Conservation (phyloP, 2,329 filamentous ascomycete species). For the Madurella mycetomatis region DNA sequence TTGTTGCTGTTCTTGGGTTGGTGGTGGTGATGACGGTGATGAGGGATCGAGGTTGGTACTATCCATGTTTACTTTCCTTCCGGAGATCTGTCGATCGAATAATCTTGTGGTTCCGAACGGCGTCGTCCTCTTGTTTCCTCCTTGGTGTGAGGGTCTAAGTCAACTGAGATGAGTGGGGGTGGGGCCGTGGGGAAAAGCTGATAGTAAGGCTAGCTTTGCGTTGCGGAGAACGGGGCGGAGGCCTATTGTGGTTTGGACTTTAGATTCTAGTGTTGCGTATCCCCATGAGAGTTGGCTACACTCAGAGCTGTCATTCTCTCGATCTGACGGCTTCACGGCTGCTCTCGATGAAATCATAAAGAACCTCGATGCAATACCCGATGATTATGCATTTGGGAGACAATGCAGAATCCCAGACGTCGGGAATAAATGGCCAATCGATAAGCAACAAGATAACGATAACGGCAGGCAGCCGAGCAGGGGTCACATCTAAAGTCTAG, state of each 20-base stretch:
- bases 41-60: not conserved
- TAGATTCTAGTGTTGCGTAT: too few species aligned
- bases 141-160: too few species aligned
- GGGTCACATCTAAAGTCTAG: not conserved
- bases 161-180: too few species aligned
- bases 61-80: not conserved
- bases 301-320: too few species aligned
- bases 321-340: not conserved
- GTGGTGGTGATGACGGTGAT: not conserved
- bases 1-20: not conserved
- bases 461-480: slow-evolving; percentile 14
- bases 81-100: too few species aligned
- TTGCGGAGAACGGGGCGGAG: too few species aligned
- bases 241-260: too few species aligned
- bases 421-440: slow-evolving; percentile 5
- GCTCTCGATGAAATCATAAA: not conserved
- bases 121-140: too few species aligned
- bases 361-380: not conserved
- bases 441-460: slow-evolving; percentile 7
- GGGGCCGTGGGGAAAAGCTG: too few species aligned
- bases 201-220: too few species aligned
- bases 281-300: too few species aligned
- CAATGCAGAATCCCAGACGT: not conserved
- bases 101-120: too few species aligned
- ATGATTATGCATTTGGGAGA: not conserved